Base-by-base conservation (phyloP, 106 monocot species). In the Posidonia australis region DNA sequence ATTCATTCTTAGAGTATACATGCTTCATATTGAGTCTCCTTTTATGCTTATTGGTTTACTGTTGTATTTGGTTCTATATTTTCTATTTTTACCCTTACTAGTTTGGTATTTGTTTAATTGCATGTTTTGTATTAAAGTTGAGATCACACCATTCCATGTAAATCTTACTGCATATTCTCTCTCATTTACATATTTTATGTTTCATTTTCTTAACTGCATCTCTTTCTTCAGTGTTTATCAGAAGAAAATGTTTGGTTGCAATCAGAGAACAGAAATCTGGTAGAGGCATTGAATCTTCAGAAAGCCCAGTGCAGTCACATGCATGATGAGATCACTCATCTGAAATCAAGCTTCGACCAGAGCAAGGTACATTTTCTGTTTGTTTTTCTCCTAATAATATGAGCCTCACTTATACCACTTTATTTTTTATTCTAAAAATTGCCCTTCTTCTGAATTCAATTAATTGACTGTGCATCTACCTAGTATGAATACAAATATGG, bases 241-340 rank as follows among this genome's bases (percentile, higher is more conserved):
- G 22, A 56, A 10, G 55, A 56, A 56, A 56, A 56, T 25, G 12
- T 24, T 26, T 18, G 25, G 1, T 26, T 56, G 22, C n/a, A 56
- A 56, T 56, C 22, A 20, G 24, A 56, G 13, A 56, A 56, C 55
- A 56, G 24, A 56, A 25, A 25, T 56, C 19, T 56, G 2, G 3
- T 56, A n/a, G 55, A 56, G 25, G 55, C 55, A 56, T 56, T 56
- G 25, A 26, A 56, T 20, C 17, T 26, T 20, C 55, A 56, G 55
- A 25, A 56, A 56, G 13, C 25, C 55, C 55, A 56, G 10, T 56
- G 22, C 55, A 21, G 20, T 56, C 24, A 4, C 12, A 22, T 56
- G 55, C 10, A n/a, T 23, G 55, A 56, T 56, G 55, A 56, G 22
- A 56, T 56, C 5, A 26, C n/a, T 56, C 55, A 56, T 26, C 25